Percentiles rank a stretch among this genome's conserved stretches.
These are phyloP conservation scores for Trichoderma citrinoviride DNA, from an alignment of 2,329 filamentous ascomycete genomes.

Conservation along the genomic window DNA sequence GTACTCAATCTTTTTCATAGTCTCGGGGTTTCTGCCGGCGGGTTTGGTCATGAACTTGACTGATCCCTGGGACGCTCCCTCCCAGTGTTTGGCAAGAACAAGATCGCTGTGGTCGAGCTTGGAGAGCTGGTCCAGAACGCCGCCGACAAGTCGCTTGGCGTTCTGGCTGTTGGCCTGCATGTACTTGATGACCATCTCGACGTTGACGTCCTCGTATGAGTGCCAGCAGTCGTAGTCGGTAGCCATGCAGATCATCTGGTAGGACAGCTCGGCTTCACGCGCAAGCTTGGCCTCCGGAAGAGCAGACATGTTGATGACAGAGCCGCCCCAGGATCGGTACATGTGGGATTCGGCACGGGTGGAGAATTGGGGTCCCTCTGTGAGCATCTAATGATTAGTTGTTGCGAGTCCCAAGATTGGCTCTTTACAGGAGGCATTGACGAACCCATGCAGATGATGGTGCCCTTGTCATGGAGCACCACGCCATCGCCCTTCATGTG, in stretches of 20 bases:
- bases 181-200: conserved; percentile 94
- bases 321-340: conserved; percentile 91
- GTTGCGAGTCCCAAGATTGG: background rate
- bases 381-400: background rate
- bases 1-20: conserved; percentile 76
- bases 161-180: conserved; percentile 94
- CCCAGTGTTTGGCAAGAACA: conserved; percentile 77
- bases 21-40: conserved; percentile 68
- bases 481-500: conserved; percentile 80
- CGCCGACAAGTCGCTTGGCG: conserved; percentile 78
- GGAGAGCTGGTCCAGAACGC: conserved; percentile 81
- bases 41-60: conserved; percentile 80
- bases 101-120: conserved; percentile 73
- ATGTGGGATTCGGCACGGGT: conserved; percentile 94
- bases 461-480: conserved; percentile 77
- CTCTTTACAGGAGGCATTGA: conserved; percentile 21
- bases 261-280: conserved; percentile 90
- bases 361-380: conserved; percentile 96
- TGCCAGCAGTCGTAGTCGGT: conserved; percentile 99
- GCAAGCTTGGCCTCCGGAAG: conserved; percentile 95
- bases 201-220: conserved; percentile 76
- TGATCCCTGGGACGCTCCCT: conserved; percentile 72
- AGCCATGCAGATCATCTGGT: conserved; percentile 99
- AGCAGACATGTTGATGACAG: conserved; percentile 97
- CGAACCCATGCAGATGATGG: conserved; percentile 86